A percentile compares a stretch with the other conserved stretches of the same genome.
Conservation (phyloP, 805 yeast genomes). For the Wickerhamomyces subpelliculosus region DNA sequence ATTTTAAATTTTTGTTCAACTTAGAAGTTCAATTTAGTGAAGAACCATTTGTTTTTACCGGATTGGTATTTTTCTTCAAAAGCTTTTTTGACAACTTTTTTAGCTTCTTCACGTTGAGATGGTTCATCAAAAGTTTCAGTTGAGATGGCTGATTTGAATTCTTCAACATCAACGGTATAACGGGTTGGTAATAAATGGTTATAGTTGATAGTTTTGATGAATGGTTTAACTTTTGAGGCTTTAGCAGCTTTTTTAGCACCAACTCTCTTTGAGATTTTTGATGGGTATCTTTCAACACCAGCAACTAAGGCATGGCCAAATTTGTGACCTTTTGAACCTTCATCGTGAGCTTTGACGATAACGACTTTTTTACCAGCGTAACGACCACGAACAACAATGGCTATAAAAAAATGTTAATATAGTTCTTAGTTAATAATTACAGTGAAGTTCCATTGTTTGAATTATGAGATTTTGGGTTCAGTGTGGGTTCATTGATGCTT, state of each 20-base stretch:
- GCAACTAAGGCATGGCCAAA: slow-evolving; percentile 99
- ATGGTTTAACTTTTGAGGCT: slow-evolving; percentile 98
- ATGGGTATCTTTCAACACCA: slow-evolving; percentile 98
- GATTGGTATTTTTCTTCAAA: slow-evolving; percentile 99
- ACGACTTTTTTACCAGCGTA: slow-evolving; percentile 99
- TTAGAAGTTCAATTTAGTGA: slow-evolving; percentile 92
- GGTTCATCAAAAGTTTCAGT: slow-evolving; percentile 96
- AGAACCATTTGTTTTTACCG: slow-evolving; percentile 99
- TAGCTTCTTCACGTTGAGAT: slow-evolving; percentile 97
- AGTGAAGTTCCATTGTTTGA: no score
- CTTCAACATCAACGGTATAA: slow-evolving; percentile 95
- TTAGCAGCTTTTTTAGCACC: slow-evolving; percentile 94
- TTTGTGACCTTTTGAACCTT: slow-evolving; percentile 97
- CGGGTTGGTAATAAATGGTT: slow-evolving; percentile 99
- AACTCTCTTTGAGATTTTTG: slow-evolving; percentile 91
- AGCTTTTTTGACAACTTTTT: slow-evolving; percentile 97
- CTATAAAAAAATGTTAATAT: slow-evolving; percentile 12
- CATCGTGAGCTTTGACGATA: slow-evolving; percentile 96
- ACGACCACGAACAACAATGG: slow-evolving; percentile 99
- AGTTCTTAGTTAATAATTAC: no score
- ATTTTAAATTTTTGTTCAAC: background rate
- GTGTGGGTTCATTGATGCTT: no score
- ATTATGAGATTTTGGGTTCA: no score
- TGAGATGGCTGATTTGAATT: slow-evolving; percentile 85
- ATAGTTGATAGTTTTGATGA: slow-evolving; percentile 98